These are phyloP conservation scores for Carex parvula DNA, from an alignment of 176 grass and related monocot genomes.

Conservation along the genomic window DNA sequence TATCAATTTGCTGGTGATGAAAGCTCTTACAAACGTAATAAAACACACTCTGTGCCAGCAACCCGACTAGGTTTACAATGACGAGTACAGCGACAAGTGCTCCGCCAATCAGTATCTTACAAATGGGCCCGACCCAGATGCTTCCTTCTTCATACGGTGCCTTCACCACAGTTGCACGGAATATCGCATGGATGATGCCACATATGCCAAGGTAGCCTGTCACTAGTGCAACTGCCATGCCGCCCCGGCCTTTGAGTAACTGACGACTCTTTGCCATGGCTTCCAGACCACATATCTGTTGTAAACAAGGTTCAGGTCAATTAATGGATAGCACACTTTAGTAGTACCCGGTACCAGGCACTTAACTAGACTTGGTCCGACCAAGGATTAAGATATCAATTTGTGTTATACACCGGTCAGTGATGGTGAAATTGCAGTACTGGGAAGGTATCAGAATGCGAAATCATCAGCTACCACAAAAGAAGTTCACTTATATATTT, in stretches of 20 bases:
- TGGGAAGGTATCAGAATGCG: background rate
- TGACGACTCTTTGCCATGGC: slow-evolving; percentile 84
- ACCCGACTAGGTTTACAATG: slow-evolving; percentile 58
- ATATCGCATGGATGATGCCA: slow-evolving; percentile 47
- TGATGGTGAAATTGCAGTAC: background rate
- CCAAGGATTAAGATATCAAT: background rate
- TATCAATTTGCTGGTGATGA: slow-evolving; percentile 95
- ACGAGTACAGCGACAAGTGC: slow-evolving; percentile 73
- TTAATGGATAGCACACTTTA: background rate
- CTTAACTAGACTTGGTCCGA: background rate
- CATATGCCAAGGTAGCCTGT: slow-evolving; percentile 60
- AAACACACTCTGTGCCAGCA: slow-evolving; percentile 90
- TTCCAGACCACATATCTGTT: slow-evolving; percentile 52
- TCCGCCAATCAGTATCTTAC: slow-evolving; percentile 45
- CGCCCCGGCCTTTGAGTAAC: slow-evolving; percentile 52
- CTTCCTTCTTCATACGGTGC: slow-evolving; percentile 63
- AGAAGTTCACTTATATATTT: background rate
- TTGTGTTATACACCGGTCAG: background rate
- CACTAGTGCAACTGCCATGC: slow-evolving; percentile 56
- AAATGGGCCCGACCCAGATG: slow-evolving; percentile 39
- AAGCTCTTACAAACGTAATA: slow-evolving; percentile 96
- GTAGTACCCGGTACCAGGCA: background rate
- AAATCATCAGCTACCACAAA: background rate
- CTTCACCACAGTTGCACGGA: slow-evolving; percentile 83
- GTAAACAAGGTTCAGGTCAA: background rate